Percentiles rank a stretch among this genome's conserved stretches.
Conservation (phyloP, 352 stramenopile species). For the Phytophthora crassamura region DNA sequence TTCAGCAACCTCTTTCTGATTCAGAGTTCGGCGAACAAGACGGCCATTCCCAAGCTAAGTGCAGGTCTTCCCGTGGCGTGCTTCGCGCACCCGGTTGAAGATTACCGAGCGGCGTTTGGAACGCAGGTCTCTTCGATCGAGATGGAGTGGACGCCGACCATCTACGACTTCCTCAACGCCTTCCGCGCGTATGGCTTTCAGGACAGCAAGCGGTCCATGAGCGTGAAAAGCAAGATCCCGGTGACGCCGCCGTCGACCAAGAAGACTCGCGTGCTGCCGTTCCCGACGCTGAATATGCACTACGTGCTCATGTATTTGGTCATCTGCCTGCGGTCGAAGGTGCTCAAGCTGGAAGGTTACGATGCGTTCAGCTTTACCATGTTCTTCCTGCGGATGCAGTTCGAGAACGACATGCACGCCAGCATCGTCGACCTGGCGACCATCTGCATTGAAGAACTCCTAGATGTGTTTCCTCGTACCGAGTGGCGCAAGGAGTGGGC, state of each 20-base stretch:
- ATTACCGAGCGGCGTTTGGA: slow-evolving; percentile 51
- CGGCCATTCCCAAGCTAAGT: slow-evolving; percentile 32
- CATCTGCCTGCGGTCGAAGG: slow-evolving; percentile 70
- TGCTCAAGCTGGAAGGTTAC: slow-evolving; percentile 70
- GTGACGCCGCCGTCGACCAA: slow-evolving; percentile 40
- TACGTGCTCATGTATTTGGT: slow-evolving; percentile 81
- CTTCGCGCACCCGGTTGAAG: slow-evolving; percentile 60
- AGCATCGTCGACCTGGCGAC: slow-evolving; percentile 81
- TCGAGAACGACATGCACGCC: slow-evolving; percentile 75
- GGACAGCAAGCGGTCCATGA: slow-evolving; percentile 87
- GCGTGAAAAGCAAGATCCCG: slow-evolving; percentile 76
- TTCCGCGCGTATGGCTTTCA: slow-evolving; percentile 85
- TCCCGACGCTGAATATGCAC: slow-evolving; percentile 85
- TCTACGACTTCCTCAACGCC: slow-evolving; percentile 80
- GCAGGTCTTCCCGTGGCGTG: slow-evolving; percentile 56
- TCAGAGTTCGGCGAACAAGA: slow-evolving; percentile 29
- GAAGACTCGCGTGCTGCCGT: slow-evolving; percentile 41
- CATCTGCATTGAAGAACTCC: slow-evolving; percentile 81
- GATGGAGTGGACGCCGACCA: slow-evolving; percentile 75
- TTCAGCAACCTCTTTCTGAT: slow-evolving; percentile 78
- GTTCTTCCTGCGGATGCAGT: slow-evolving; percentile 90
- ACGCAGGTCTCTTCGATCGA: slow-evolving; percentile 38
- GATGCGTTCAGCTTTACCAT: slow-evolving; percentile 87
- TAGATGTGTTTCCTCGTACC: slow-evolving; percentile 69
- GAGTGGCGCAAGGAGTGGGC: slow-evolving; percentile 85